Base-by-base conservation (phyloP, 83 land plant species). In the Picea abies region DNA sequence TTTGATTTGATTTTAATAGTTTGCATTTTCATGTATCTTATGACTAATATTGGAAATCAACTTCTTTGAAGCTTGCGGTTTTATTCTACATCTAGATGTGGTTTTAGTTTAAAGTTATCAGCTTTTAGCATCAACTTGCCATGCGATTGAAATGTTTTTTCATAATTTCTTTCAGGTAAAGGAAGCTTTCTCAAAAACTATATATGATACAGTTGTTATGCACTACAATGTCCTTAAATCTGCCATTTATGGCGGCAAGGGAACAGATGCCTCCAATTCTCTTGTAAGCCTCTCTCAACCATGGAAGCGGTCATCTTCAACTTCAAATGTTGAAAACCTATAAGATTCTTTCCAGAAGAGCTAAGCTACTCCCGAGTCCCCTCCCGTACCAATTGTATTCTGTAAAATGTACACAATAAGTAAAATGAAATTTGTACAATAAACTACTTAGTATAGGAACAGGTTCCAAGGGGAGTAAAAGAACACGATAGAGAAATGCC, bases 201-300 rank as follows among this genome's bases (percentile, higher is more conserved):
- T 92, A 39, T 96, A 92, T 86, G 81, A 87, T 79, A 85, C 91
- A 26, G 93, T 94, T 63, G 79, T 63, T 65, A 84, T 88, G 77
- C 98, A 95, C 60, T 97, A 93, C 86, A 88, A 81, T 64, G 90
- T 89, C 16, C 89, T 97, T 35, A 91, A 87, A 39, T 81, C 92
- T 81, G 99, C 98, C 14, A 88, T 96, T 39, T 80, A 91, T 85
- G 93, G 91, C 29, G 76, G 84, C 60, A 76, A 91, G 78, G 98
- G 96, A 32, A 76, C 87, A 19, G 75, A 78, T 83, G 94, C 98
- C 80, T 92, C 98, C 82, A 85, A 82, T 32, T 64, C 88, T 29
- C 44, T 80, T 41, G 88, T 87, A 41, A 87, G 82, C 35, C 88
- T 97, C 44, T 90, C 94, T 26, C 98, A 97, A 83, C 98, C 99